phyloP scores from a whole-genome alignment of 2,329 filamentous ascomycete species.

The Colletotrichum sp. region DNA sequence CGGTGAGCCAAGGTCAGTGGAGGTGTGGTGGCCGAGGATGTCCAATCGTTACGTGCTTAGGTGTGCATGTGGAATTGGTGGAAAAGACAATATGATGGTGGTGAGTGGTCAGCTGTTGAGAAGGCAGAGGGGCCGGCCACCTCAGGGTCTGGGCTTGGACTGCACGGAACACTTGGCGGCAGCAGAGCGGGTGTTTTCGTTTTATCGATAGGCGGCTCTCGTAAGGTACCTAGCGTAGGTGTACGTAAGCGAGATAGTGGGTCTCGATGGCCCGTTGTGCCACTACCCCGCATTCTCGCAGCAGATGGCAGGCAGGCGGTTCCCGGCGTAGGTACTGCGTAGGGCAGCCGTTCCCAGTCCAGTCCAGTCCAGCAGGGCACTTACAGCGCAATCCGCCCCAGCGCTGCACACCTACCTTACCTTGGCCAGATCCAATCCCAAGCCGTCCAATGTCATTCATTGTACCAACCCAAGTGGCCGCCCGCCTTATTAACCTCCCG shows the following conservation, averaged over 20 bases:
- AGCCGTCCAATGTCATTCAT: not conserved
- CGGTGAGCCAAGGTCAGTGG: not conserved
- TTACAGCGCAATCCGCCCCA: not conserved
- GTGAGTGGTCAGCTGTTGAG: not conserved
- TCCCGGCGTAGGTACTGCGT: not conserved
- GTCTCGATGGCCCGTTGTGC: not conserved
- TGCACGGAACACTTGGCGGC: too few relatives aligned
- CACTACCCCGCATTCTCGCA: conserved; percentile 10
- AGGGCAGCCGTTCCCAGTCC: not conserved
- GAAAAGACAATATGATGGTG: not conserved
- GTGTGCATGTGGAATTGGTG: not conserved
- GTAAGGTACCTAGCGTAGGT: not conserved
- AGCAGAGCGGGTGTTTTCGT: not conserved
- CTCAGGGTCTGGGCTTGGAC: too few relatives aligned
- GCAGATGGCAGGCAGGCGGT: not conserved
- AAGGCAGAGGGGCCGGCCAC: too few relatives aligned
- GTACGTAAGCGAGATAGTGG: not conserved
- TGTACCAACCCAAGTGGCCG: not conserved
- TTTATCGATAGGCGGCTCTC: not conserved
- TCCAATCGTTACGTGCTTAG: not conserved
- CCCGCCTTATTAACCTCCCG: not conserved
- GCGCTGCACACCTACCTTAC: not conserved
- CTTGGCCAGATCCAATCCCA: not conserved
- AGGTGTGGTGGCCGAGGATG: not conserved
- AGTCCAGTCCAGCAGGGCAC: not conserved